These are phyloP conservation scores for Solanum rostratum DNA, from an alignment of 257 asterid species.

Conservation along the genomic window DNA sequence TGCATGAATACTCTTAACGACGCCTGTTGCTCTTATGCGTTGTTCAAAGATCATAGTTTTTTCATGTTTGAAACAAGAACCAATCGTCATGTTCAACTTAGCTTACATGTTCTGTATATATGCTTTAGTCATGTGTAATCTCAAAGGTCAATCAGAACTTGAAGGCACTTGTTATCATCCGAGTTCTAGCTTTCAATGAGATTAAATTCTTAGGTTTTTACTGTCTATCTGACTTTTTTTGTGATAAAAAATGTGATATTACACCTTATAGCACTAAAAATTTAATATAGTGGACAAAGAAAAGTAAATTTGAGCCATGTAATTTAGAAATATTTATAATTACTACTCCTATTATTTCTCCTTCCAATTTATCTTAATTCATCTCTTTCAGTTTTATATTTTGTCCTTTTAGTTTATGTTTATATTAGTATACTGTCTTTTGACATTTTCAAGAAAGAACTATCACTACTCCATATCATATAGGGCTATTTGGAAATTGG, in stretches of 20 bases:
- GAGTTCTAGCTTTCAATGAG: neutral
- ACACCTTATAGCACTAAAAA: neutral
- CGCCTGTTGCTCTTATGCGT: neutral
- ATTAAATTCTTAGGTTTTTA: neutral
- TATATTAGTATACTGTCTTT: neutral
- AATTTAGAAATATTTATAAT: neutral
- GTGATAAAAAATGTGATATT: neutral
- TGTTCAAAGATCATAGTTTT: too few species aligned
- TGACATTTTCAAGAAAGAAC: neutral
- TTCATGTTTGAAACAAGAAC: neutral
- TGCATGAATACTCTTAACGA: neutral
- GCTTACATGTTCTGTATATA: neutral
- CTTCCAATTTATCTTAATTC: neutral
- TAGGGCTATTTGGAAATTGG: neutral
- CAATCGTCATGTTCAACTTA: neutral
- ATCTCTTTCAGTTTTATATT: neutral
- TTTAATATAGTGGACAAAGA: neutral
- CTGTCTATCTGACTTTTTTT: neutral
- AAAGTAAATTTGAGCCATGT: neutral
- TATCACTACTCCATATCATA: neutral
- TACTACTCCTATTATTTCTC: neutral
- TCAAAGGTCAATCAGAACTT: neutral
- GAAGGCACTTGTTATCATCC: neutral
- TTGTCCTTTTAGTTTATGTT: neutral
- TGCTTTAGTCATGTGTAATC: neutral